Evolutionary conservation across 2,329 filamentous ascomycete genomes (phyloP).

Genomic region (Claviceps humidiphila): DNA sequence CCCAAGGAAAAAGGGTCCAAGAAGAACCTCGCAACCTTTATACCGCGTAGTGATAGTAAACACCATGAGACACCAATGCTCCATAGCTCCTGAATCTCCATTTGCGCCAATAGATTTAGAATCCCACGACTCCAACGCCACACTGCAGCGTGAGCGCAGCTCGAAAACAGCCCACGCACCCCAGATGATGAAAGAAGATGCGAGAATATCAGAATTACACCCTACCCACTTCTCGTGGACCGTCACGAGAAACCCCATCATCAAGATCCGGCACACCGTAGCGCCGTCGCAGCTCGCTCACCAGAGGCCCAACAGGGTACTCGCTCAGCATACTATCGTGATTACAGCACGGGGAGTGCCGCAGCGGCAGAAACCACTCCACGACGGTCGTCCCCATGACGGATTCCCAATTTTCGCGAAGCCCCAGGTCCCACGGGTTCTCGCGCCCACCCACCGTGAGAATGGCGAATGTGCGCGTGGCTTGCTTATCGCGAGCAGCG

Average conservation of each 20-base stretch:
- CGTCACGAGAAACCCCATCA: not conserved
- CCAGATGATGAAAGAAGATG: too few relatives aligned
- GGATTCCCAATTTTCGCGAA: constrained; percentile 56
- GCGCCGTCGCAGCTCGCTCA: constrained; percentile 40
- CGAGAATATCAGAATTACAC: too few relatives aligned
- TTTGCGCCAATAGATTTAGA: too few relatives aligned
- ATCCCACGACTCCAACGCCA: too few relatives aligned
- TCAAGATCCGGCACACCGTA: constrained; percentile 12
- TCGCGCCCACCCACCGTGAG: constrained; percentile 59
- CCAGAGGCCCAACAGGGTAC: constrained; percentile 51
- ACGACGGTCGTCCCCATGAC: constrained; percentile 61
- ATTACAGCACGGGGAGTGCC: constrained; percentile 57
- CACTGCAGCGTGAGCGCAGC: too few relatives aligned
- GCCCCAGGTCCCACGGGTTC: constrained; percentile 75
- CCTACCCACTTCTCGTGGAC: not conserved
- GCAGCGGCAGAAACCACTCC: constrained; percentile 74
- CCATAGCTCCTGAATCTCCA: too few relatives aligned
- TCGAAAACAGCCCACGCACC: too few relatives aligned
- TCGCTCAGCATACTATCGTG: constrained; percentile 54
- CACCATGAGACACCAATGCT: too few relatives aligned
- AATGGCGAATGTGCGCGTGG: constrained; percentile 63
- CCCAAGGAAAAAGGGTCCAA: too few relatives aligned
- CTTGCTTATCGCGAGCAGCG: constrained; percentile 28
- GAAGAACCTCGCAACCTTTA: too few relatives aligned
- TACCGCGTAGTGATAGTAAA: too few relatives aligned